phyloP scores from a whole-genome alignment of 2,329 filamentous ascomycete genomes.

The Penicillium sp. region DNA sequence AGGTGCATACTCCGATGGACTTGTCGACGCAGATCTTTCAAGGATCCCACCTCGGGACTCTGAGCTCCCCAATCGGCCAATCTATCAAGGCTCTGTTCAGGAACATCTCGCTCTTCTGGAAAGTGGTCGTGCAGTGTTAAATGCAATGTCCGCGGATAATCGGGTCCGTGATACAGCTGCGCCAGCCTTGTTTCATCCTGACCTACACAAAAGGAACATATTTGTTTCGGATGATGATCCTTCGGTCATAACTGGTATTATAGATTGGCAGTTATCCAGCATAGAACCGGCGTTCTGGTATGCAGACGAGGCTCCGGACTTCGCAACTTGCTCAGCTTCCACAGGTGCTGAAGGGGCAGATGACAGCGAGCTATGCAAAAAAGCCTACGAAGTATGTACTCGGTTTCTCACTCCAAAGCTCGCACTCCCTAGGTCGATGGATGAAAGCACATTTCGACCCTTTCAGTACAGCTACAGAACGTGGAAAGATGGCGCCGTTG shows the following conservation, averaged over 20 bases:
- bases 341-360: neutral
- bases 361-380: conserved; percentile 27
- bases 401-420: conserved; percentile 35
- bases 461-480: conserved; percentile 45
- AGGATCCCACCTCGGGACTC: conserved; percentile 31
- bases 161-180: conserved; percentile 4
- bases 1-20: conserved; percentile 35
- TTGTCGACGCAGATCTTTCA: conserved; percentile 43
- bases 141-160: conserved; percentile 1
- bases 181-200: conserved; percentile 24
- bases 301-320: conserved; percentile 11
- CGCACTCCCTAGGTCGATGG: conserved; percentile 31
- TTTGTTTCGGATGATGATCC: conserved; percentile 28
- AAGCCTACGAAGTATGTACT: conserved; percentile 36
- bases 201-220: conserved; percentile 31
- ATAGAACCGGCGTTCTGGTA: conserved; percentile 31
- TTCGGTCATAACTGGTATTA: conserved; percentile 28
- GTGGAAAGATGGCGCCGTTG: conserved; percentile 44
- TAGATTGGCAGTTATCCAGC: conserved; percentile 32
- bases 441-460: conserved; percentile 22
- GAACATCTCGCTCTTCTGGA: conserved; percentile 4
- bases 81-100: neutral
- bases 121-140: conserved; percentile 1
- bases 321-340: conserved; percentile 4
- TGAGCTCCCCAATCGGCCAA: neutral